Conservation (phyloP, 305 asterid species). For the Fraxinus floribunda region DNA sequence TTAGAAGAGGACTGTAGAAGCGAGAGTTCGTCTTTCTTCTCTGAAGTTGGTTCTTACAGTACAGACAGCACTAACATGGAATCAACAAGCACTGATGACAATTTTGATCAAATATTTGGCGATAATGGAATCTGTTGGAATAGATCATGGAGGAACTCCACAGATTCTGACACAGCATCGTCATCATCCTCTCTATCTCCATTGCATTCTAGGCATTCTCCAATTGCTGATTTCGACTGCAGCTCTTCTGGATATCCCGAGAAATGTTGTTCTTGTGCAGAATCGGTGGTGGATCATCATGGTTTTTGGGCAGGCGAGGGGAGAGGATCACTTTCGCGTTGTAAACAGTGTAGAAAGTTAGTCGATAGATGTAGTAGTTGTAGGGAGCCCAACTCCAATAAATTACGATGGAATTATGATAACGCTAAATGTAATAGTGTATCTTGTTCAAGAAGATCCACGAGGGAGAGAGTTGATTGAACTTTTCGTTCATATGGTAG, state of each 20-base stretch:
- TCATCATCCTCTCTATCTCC: conserved; percentile 57
- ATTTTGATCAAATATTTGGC: conserved; percentile 42
- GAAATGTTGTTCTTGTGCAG: conserved; percentile 20
- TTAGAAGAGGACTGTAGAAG: conserved; percentile 43
- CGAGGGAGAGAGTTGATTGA: conserved; percentile 27
- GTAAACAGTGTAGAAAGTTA: conserved; percentile 35
- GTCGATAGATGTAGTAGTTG: conserved; percentile 36
- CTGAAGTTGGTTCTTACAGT: conserved; percentile 60
- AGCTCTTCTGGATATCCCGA: conserved; percentile 37
- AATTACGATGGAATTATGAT: conserved; percentile 38
- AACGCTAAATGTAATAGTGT: conserved; percentile 29
- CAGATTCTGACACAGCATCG: conserved; percentile 69
- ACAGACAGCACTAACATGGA: conserved; percentile 65
- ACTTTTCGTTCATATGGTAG: conserved; percentile 18
- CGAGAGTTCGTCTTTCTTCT: conserved; percentile 64
- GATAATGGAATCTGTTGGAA: conserved; percentile 35
- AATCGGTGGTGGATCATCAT: conserved; percentile 26
- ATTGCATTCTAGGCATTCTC: conserved; percentile 41
- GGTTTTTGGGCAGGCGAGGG: conserved; percentile 31
- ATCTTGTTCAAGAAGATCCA: conserved; percentile 40
- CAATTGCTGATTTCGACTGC: conserved; percentile 44
- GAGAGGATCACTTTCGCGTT: conserved; percentile 20
- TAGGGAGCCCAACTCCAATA: conserved; percentile 41
- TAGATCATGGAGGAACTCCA: conserved; percentile 40
- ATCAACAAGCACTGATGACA: conserved; percentile 54